Base-by-base conservation (phyloP, 2,329 filamentous ascomycete species). In the Fusarium sp. region DNA sequence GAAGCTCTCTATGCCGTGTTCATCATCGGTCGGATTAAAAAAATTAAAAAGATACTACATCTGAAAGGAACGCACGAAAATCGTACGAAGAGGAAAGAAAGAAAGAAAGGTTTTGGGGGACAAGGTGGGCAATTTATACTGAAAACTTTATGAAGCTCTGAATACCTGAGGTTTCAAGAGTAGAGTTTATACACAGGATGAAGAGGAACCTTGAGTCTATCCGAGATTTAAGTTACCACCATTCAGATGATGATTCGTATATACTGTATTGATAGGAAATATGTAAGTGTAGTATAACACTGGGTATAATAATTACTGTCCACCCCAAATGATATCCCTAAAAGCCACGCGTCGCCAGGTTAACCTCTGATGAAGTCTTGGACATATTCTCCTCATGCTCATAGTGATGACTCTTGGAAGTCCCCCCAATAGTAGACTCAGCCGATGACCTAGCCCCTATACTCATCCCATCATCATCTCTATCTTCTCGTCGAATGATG, bases 311-410 rank as follows among this genome's bases (percentile, higher is more conserved):
- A 47, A 52, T n/a, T 48, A 65, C n/a, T 44, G 18, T 18, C 20
- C 27, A 20, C 8, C 18, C 18, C 24, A 0, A 40, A n/a, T n/a
- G 4, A 27, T 40, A 9, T 24, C 20, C 4, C 20, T 58, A 76
- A 56, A 68, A 75, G 3, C 74, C 74, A 6, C 69, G 61, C 13
- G 74, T 54, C 18, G 74, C 69, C 5, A 76, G 46, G 56, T 76
- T 71, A 4, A 76, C 37, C 55, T 76, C 74, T 4, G 74, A 76
- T 4, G 74, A 76, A 13, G 74, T 73, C 63, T 75, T 76, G 20
- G 74, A 75, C 42, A 74, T 18, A 11, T 62, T 73, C 6, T 34
- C 37, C 20, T 75, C 74, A 16, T 67, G 44, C 24, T 75, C 74
- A 22, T 61, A 68, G 52, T 41, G 62, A 27, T 46, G 34, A 0